Base-by-base conservation (phyloP, 108 stramenopile species). In the Aurantiochytrium sp. region DNA sequence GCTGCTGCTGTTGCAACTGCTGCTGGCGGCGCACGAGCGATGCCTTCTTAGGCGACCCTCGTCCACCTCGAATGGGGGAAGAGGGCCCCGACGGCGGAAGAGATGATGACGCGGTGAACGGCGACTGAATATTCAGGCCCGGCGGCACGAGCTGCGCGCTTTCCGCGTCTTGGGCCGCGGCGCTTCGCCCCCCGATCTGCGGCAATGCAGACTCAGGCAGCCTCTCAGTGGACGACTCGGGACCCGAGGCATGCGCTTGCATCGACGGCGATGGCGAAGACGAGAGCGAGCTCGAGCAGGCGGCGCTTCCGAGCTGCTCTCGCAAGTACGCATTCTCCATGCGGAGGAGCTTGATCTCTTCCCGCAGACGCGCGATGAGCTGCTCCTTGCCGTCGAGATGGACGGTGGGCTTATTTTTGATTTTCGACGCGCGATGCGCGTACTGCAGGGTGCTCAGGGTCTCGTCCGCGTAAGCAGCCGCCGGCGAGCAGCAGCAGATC, bases 381-480 rank as follows among this genome's bases (percentile, higher is more conserved):
- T 86, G 48, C 32, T 90, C 90, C 48, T 90, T 88, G 12, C 89
- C 87, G 87, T 90, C 90, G 4, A 91, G 32, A 27, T 87, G 89
- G n/a, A 91, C 87, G 4, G 50, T 45, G 12, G 92, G 92, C 68
- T 50, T 27, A 87, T 92, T 92, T 4, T 86, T 88, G 68, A 92
- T 91, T 55, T 86, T 89, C 4, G 86, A 36, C 21, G 91, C 91
- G 27, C 92, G 92, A 8, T 54, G 65, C 37, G 91, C 92, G 55
- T 93, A 93, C 42, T 91, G 87, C 4, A 93, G 53, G 15, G 92
- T 93, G 41, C 55, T 88, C n/a, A 91, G 48, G 37, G 92, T 90
- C 69, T 93, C 92, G 19, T 92, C 92, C 19, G 69, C 52, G 30
- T 91, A 89, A 32, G 88, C 41, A 34, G 55, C 89, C 12, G 91